Evolutionary conservation across 2,329 filamentous ascomycete genomes (phyloP), one percentile per base, ranked within the genome.

Genomic region (Aspergillus sojae): DNA sequence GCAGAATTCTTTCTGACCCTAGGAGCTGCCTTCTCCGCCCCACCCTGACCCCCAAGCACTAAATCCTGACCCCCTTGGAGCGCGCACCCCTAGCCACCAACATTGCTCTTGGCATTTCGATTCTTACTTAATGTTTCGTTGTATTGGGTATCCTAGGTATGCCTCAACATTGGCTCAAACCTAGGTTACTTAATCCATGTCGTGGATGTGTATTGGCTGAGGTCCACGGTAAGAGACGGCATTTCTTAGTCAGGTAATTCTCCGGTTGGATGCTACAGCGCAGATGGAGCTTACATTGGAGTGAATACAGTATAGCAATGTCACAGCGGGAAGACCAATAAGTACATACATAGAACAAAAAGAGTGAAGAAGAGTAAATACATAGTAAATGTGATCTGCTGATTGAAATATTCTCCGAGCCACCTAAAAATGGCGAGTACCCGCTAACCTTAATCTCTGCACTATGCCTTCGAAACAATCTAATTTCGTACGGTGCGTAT

Each of bases 361-460:
- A 54, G 19, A 53, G 11, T 23, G 32, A 36, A 23, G 5, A 54
- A 53, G 5, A 36, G 21, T 34, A 54, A n/a, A 54, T 50, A 16
- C 23, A 4, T 21, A 48, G n/a, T 14, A 14, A 9, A 1, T 53
- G n/a, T 21, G 30, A n/a, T 21, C 36, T 62, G 50, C 45, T 62
- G 57, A 59, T 46, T 62, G 41, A 59, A 34, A 61, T 59, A 65
- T 59, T 62, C 53, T 64, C 62, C 61, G 62, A 58, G 41, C 52
- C n/a, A 41, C 52, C 39, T 36, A 19, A 55, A 5, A 53, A 6
- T 16, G 34, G 34, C 12, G 12, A 36, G 34, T 53, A 26, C 10
- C 19, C 26, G 48, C 16, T 32, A 52, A 52, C 48, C 48, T 52
- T 52, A 41, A 52, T 52, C 28, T n/a, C 34, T 34, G 26, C 48